A percentile compares a stretch with the other conserved stretches of the same genome.
These are phyloP conservation scores for Rhodotorula sp. DNA, from an alignment of 1,284 basidiomycete species.

Conservation along the genomic window DNA sequence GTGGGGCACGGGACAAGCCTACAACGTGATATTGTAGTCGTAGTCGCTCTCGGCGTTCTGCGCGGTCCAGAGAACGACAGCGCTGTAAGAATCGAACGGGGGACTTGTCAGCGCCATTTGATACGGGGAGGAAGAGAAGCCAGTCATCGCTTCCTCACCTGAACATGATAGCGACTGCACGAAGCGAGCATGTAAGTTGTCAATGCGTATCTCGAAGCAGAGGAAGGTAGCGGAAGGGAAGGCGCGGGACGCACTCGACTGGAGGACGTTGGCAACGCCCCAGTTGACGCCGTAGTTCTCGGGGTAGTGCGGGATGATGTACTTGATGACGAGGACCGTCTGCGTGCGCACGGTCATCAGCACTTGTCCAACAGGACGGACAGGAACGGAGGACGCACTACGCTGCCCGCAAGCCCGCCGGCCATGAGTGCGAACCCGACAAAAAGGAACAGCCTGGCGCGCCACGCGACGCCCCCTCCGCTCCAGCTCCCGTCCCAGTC, in stretches of 20 bases:
- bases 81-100: slow-evolving; percentile 53
- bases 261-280: slow-evolving; percentile 90
- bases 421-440: slow-evolving; percentile 96
- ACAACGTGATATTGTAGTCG: slow-evolving; percentile 82
- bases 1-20: background rate
- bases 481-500: slow-evolving; percentile 64
- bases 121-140: background rate
- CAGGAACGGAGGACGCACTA: slow-evolving; percentile 61
- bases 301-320: slow-evolving; percentile 71
- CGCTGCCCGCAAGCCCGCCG: slow-evolving; percentile 88
- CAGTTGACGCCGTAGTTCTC: slow-evolving; percentile 74
- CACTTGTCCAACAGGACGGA: background rate
- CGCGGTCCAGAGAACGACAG: slow-evolving; percentile 80
- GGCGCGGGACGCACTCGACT: slow-evolving; percentile 61
- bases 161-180: slow-evolving; percentile 75
- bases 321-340: slow-evolving; percentile 91
- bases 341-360: slow-evolving; percentile 49
- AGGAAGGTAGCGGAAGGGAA: background rate
- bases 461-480: slow-evolving; percentile 74
- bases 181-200: background rate
- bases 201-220: background rate
- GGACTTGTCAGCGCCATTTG: background rate
- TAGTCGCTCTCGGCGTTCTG: slow-evolving; percentile 78
- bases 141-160: background rate
- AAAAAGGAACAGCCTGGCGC: slow-evolving; percentile 85